Conservation (phyloP, 2,329 filamentous ascomycete species). For the Trichoderma sp. region DNA sequence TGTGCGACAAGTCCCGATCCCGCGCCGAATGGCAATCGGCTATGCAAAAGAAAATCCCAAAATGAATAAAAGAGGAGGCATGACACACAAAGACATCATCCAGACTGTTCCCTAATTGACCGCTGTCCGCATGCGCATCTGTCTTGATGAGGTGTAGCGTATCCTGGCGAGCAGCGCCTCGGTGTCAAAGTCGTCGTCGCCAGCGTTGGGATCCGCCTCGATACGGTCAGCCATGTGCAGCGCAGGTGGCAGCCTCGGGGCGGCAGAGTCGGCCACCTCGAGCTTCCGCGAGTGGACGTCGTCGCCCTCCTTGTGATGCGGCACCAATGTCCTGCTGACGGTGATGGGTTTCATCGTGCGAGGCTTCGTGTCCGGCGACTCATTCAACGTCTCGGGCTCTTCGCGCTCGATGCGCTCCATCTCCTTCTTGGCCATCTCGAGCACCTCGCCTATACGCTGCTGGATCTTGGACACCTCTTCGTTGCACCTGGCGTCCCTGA, state of each 20-base stretch:
- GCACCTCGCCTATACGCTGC: conserved; percentile 64
- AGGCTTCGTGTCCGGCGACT: conserved; percentile 45
- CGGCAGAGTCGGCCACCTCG: conserved; percentile 31
- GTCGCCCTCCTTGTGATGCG: conserved; percentile 36
- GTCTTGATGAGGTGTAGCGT: conserved; percentile 48
- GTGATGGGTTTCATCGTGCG: conserved; percentile 56
- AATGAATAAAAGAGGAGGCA: background rate
- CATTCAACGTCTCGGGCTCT: conserved; percentile 49
- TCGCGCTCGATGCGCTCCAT: conserved; percentile 59
- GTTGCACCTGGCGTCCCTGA: conserved; percentile 85
- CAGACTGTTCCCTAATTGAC: conserved; percentile 4
- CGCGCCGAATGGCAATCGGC: conserved; percentile 11
- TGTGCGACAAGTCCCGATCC: conserved; percentile 19
- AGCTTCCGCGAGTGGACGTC: conserved; percentile 34
- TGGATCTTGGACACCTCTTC: conserved; percentile 73
- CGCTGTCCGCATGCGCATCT: conserved; percentile 40
- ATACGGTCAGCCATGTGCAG: conserved; percentile 35
- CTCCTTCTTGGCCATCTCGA: conserved; percentile 62
- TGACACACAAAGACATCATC: too few relatives aligned
- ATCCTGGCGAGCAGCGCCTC: conserved; percentile 45
- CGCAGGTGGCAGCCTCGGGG: conserved; percentile 29
- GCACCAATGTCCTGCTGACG: conserved; percentile 52
- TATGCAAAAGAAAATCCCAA: conserved; percentile 16
- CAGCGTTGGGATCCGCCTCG: conserved; percentile 42
- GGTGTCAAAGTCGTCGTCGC: conserved; percentile 49